Conservation (phyloP, 2,329 filamentous ascomycete genomes). For the Achaetomium macrosporum region DNA sequence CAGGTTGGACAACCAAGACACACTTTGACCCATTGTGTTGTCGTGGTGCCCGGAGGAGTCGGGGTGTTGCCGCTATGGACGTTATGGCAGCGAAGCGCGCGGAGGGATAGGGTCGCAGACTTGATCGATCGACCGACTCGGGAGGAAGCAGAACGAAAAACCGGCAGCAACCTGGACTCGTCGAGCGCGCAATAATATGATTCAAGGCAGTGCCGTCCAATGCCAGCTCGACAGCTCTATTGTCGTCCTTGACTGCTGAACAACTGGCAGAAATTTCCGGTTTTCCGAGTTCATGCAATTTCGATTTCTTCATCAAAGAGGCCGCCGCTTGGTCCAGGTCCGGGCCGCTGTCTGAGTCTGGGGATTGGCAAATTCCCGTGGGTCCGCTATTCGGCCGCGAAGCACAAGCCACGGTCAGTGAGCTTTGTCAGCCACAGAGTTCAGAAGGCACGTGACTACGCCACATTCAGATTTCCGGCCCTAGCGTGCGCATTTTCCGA, state of each 20-base stretch:
- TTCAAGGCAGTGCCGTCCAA: neutral
- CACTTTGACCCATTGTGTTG: conserved; percentile 54
- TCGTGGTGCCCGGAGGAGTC: conserved; percentile 7
- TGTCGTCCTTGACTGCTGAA: neutral
- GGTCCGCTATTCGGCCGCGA: neutral
- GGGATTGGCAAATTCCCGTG: conserved; percentile 10
- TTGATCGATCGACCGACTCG: conserved; percentile 1
- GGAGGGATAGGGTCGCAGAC: conserved; percentile 4
- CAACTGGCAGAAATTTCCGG: conserved; percentile 11
- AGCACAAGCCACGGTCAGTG: neutral
- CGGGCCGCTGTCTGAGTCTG: conserved; percentile 1
- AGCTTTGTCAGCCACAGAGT: conserved; percentile 7
- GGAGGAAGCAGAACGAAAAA: neutral
- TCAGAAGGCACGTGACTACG: conserved; percentile 22
- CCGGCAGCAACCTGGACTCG: neutral
- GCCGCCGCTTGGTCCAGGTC: conserved; percentile 11
- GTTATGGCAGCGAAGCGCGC: neutral
- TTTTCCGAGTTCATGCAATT: conserved; percentile 12
- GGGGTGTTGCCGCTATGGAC: conserved; percentile 2
- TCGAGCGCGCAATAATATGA: neutral
- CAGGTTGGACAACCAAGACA: conserved; percentile 67
- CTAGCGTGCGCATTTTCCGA: conserved; percentile 24
- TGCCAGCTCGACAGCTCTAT: neutral
- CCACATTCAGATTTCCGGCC: conserved; percentile 21
- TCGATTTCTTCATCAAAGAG: conserved; percentile 14